These are phyloP conservation scores for Phyllosticta paracitricarpa DNA, from an alignment of 2,329 filamentous ascomycete genomes.

Conservation along the genomic window DNA sequence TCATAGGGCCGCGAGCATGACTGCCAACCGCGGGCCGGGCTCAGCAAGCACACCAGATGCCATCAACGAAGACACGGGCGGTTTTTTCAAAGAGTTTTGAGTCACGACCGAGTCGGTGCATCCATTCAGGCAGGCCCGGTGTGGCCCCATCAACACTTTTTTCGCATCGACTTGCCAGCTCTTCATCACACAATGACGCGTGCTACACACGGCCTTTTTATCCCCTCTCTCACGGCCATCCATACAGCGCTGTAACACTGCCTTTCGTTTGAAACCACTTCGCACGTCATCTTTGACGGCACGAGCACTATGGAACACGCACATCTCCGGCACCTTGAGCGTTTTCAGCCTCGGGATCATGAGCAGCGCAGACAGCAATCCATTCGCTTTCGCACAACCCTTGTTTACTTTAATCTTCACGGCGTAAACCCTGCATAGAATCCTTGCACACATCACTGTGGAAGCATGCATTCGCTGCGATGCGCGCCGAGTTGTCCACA, in stretches of 20 bases:
- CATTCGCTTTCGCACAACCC: background rate
- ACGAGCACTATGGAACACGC: background rate
- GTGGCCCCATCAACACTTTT: too few species aligned
- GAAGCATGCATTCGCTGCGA: background rate
- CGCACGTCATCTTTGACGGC: background rate
- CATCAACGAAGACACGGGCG: background rate
- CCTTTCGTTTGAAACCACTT: background rate
- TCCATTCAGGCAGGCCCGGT: too few species aligned
- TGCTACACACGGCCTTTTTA: too few species aligned
- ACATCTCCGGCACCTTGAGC: background rate
- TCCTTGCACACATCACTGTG: background rate
- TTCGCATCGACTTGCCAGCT: too few species aligned
- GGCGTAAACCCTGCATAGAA: background rate
- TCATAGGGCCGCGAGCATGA: background rate
- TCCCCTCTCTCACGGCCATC: too few species aligned
- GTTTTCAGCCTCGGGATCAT: background rate
- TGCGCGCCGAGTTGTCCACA: background rate
- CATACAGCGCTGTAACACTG: too few species aligned
- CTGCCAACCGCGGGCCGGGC: background rate
- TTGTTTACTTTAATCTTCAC: background rate
- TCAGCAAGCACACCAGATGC: background rate
- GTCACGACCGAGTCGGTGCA: background rate
- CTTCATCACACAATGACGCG: too few species aligned
- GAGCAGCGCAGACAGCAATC: background rate
- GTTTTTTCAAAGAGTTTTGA: background rate